Evolutionary conservation across 805 yeast genomes (phyloP).

Genomic region (Candida khao-thaluensis): DNA sequence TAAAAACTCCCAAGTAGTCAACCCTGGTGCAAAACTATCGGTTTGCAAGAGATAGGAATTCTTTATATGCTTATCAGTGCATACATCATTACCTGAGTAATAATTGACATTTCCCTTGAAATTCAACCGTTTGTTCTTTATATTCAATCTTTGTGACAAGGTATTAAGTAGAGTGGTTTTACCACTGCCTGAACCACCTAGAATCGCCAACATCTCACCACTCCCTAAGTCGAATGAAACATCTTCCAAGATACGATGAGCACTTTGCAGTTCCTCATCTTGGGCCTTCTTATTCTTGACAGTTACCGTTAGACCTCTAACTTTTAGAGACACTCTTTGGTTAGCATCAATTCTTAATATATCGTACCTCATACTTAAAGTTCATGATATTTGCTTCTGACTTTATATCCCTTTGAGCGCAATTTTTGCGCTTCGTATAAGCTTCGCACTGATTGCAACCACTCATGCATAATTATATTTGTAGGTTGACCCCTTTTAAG

Average conservation of each 20-base stretch:
- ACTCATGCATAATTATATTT: too few relatives aligned
- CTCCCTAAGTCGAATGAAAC: constrained; percentile 59
- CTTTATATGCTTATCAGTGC: constrained; percentile 18
- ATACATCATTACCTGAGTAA: constrained; percentile 9
- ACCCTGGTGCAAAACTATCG: constrained; percentile 67
- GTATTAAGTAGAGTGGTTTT: constrained; percentile 77
- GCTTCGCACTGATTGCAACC: too few relatives aligned
- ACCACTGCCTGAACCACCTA: constrained; percentile 89
- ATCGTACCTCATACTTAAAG: constrained; percentile 15
- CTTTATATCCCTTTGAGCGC: neutral
- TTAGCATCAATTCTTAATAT: constrained; percentile 28
- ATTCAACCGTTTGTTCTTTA: constrained; percentile 38
- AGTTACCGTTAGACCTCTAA: constrained; percentile 20
- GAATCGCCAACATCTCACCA: constrained; percentile 70
- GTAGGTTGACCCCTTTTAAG: too few relatives aligned
- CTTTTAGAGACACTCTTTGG: constrained; percentile 37
- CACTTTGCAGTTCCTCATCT: constrained; percentile 10
- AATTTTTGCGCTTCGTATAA: constrained; percentile 1
- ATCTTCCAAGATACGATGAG: constrained; percentile 29
- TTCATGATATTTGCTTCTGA: too few relatives aligned
- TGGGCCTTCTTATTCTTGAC: constrained; percentile 12
- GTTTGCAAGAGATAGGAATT: constrained; percentile 74
- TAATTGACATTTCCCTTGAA: constrained; percentile 46
- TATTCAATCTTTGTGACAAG: constrained; percentile 51
- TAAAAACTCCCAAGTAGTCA: constrained; percentile 72